Percentiles rank a stretch among this genome's conserved stretches.
Conservation (phyloP, 495 filamentous ascomycete species). For the Lichina pygmaea region DNA sequence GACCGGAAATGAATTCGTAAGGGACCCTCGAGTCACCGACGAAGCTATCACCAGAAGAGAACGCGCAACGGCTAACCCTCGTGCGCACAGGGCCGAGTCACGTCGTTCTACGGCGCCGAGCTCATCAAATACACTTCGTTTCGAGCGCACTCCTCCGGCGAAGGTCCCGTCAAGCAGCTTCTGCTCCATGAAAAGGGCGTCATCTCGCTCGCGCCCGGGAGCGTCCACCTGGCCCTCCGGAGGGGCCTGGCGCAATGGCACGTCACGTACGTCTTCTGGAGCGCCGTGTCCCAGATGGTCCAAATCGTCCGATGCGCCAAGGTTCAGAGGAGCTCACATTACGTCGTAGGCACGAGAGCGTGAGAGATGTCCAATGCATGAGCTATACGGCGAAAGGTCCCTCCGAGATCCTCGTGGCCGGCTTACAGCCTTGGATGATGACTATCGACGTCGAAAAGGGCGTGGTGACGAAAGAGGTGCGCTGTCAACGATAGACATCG, state of each 20-base stretch:
- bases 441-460: constrained; percentile 76
- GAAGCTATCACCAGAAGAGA: background rate
- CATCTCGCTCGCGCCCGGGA: constrained; percentile 46
- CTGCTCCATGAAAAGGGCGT: constrained; percentile 70
- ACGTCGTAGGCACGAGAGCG: constrained; percentile 30
- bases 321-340: too few species aligned
- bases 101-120: constrained; percentile 61
- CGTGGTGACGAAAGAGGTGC: constrained; percentile 39
- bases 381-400: constrained; percentile 69
- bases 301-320: too few species aligned
- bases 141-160: constrained; percentile 33
- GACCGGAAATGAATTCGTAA: constrained; percentile 68
- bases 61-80: too few species aligned
- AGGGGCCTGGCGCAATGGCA: constrained; percentile 71
- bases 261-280: constrained; percentile 23
- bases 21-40: background rate
- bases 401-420: constrained; percentile 60
- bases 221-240: constrained; percentile 62
- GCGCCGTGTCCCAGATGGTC: background rate
- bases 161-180: constrained; percentile 52
- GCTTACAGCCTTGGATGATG: constrained; percentile 67
- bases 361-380: constrained; percentile 75
- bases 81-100: constrained; percentile 40
- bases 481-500: background rate
- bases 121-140: constrained; percentile 59